These are phyloP conservation scores for Yarrowia porcina DNA, from an alignment of 805 yeast species.

Conservation along the genomic window DNA sequence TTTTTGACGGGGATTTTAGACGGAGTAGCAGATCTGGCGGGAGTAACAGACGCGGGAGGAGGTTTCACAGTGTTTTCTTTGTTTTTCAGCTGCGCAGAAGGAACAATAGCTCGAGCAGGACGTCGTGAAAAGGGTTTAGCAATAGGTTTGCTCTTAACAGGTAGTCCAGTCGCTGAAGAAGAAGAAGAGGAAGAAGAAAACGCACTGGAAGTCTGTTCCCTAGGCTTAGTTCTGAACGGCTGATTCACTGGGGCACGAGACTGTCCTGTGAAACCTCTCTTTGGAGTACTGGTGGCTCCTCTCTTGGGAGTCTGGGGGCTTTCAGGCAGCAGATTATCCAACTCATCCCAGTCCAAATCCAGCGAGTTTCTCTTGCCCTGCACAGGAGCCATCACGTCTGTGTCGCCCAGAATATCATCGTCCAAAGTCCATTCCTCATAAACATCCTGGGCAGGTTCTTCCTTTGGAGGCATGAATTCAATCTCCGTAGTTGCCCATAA, in stretches of 20 bases:
- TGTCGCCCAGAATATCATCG: slow-evolving; percentile 5
- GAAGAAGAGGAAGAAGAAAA: neutral
- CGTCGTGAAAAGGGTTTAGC: slow-evolving; percentile 12
- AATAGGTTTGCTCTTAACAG: neutral
- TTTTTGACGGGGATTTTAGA: neutral
- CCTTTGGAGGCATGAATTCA: neutral
- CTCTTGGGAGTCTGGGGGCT: neutral
- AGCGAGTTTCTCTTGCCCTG: neutral
- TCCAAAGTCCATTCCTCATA: slow-evolving; percentile 6
- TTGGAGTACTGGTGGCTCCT: neutral
- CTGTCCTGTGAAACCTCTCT: neutral
- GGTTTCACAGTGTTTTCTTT: neutral
- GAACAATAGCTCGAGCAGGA: neutral
- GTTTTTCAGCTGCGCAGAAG: neutral
- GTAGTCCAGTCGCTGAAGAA: too few relatives aligned
- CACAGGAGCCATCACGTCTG: neutral
- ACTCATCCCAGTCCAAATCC: neutral
- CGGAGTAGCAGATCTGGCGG: neutral
- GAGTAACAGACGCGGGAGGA: neutral
- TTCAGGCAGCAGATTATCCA: neutral
- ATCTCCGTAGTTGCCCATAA: neutral
- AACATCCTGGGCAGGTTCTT: neutral
- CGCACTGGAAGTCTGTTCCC: neutral
- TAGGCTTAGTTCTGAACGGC: too few relatives aligned
- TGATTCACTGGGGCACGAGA: neutral